These are phyloP conservation scores for Simmondsia chinensis DNA, from an alignment of 148 eudicot genomes.

Conservation along the genomic window DNA sequence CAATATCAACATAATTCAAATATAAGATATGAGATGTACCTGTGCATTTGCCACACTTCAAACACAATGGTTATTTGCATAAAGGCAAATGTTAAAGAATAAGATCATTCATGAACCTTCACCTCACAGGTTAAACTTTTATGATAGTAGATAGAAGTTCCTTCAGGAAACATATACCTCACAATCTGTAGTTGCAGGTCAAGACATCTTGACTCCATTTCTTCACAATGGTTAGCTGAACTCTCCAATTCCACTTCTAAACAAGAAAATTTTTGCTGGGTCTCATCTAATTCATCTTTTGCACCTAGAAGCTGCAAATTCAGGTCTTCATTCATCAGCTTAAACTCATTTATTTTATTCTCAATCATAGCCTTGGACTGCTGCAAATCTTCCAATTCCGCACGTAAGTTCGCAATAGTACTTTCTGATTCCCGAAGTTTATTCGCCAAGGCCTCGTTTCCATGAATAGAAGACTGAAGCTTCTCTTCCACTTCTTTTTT, in stretches of 20 bases:
- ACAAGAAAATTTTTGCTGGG: constrained; percentile 18
- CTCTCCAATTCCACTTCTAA: constrained; percentile 34
- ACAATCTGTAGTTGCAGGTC: constrained; percentile 35
- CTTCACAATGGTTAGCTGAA: constrained; percentile 23
- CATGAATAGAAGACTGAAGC: constrained; percentile 20
- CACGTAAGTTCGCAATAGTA: constrained; percentile 21
- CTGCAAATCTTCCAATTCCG: constrained; percentile 27
- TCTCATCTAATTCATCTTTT: constrained; percentile 29
- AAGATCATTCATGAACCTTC: too few relatives aligned
- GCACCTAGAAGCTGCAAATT: constrained; percentile 30
- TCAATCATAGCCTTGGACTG: constrained; percentile 23
- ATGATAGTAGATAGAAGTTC: too few relatives aligned
- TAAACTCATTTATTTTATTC: constrained; percentile 27
- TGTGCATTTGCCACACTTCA: too few relatives aligned
- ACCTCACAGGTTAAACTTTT: too few relatives aligned
- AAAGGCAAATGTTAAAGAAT: neutral
- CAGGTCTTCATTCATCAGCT: constrained; percentile 36
- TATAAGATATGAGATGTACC: too few relatives aligned
- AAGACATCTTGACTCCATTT: constrained; percentile 36
- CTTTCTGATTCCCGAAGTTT: constrained; percentile 28
- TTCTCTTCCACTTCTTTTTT: constrained; percentile 23
- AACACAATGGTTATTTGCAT: too few relatives aligned
- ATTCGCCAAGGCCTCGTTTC: constrained; percentile 18
- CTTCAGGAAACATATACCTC: constrained; percentile 51
- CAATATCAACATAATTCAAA: too few relatives aligned